Evolutionary conservation across 148 eudicot genomes (phyloP), one percentile per base, ranked within the genome.

Genomic region (Silene conica): DNA sequence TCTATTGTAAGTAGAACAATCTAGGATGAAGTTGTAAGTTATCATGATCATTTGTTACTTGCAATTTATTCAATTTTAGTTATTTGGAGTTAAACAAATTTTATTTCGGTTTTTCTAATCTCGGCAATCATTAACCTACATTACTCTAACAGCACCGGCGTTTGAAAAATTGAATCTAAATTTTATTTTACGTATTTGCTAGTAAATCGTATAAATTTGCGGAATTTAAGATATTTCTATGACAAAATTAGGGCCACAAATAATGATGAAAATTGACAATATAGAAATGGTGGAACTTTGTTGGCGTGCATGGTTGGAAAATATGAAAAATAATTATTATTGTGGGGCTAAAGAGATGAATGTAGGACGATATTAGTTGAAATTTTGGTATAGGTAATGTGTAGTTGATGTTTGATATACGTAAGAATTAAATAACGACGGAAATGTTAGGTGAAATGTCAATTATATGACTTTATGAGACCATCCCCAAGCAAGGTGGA

Each of bases 21-120:
- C 54, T 68, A 48, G 63, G 57, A 26, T 68, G 41, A 21, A 18
- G 6, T 65, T 50, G 55, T 50, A 50, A 50, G 82, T 80, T 71
- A 64, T 70, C 16, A 43, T 54, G 14, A 62, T 31, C 50, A 55
- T 13, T 63, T 65, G 71, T 75, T 31, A 16, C 41, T 73, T 56
- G 56, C 48, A 54, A 64, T 72, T 31, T 22, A 20, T 59, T 9
- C 58, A 21, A 59, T 43, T 20, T 52, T 63, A 38, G 43, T 0
- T 38, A 38, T 38, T 38, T 38, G 8, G 7, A 38, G 43, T 38
- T 38, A 1, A 38, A 34, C 41, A 34, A 34, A 34, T 3, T 34
- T 38, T 38, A 38, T 38, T 38, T 38, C 43, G 9, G 43, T 55
- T 4, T 41, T 31, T 31, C 34, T 31, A 1, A 31, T 31, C 34